phyloP scores from a whole-genome alignment of 495 filamentous ascomycete genomes.

The Tuber umbilicatum region DNA sequence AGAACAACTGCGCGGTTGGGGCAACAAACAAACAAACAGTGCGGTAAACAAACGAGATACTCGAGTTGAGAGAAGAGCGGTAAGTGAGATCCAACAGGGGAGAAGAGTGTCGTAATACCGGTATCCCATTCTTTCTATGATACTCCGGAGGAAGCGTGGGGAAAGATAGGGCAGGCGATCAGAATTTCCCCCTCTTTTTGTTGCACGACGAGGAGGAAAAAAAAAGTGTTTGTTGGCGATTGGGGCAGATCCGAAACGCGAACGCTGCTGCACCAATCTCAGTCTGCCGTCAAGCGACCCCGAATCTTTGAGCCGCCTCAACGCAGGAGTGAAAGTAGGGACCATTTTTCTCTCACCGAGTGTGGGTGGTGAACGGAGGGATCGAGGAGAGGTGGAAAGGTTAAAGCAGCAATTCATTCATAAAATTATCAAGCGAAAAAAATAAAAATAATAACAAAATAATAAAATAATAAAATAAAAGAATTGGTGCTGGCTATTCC shows the following conservation, averaged over 20 bases:
- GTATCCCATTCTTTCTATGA: not conserved
- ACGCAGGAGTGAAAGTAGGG: slow-evolving; percentile 16
- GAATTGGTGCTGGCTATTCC: slow-evolving; percentile 26
- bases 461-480: not conserved
- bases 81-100: not conserved
- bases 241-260: slow-evolving; percentile 35
- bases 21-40: not conserved
- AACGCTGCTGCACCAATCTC: slow-evolving; percentile 37
- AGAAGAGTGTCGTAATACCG: not conserved
- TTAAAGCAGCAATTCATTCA: not conserved
- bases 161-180: not conserved
- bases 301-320: slow-evolving; percentile 32
- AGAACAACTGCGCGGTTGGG: not conserved
- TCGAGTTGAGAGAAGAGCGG: not conserved
- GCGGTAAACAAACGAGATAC: not conserved
- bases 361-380: slow-evolving; percentile 21
- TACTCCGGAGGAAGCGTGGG: not conserved
- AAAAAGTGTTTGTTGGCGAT: slow-evolving; percentile 39
- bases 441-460: not conserved
- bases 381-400: not conserved
- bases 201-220: slow-evolving; percentile 22
- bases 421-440: slow-evolving; percentile 2
- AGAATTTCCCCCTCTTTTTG: not conserved
- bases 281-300: slow-evolving; percentile 34
- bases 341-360: slow-evolving; percentile 14